Conservation (phyloP, 371 early-diverging fungal species). For the Sporodiniella umbellata region DNA sequence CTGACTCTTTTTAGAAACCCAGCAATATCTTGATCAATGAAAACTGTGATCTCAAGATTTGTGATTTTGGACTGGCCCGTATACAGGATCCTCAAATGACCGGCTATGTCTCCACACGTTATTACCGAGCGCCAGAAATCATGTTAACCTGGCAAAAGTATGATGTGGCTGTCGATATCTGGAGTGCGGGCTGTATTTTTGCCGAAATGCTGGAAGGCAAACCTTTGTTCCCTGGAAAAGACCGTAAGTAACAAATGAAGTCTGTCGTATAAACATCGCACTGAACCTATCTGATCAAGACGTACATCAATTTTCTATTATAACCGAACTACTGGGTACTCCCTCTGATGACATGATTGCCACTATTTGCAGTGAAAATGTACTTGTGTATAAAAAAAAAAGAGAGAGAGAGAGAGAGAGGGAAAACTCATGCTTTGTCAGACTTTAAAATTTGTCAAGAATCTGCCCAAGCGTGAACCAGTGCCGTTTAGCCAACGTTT, state of each 20-base stretch:
- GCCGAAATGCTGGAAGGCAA: conserved; percentile 96
- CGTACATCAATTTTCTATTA: conserved; percentile 94
- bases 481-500: conserved; percentile 72
- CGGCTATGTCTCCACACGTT: conserved; percentile 96
- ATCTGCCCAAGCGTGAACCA: conserved; percentile 76
- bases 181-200: conserved; percentile 99
- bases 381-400: conserved; percentile 28
- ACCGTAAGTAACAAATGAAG: conserved; percentile 80
- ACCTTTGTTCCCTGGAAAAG: conserved; percentile 96
- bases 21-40: conserved; percentile 94
- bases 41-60: conserved; percentile 96
- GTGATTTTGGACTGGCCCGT: conserved; percentile 97
- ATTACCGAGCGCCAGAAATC: conserved; percentile 98
- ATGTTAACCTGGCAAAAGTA: conserved; percentile 99
- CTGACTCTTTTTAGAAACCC: conserved; percentile 81
- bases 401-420: conserved; percentile 8
- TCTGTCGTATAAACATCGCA: too few species aligned
- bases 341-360: conserved; percentile 92
- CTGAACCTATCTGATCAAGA: too few species aligned
- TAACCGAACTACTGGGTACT: conserved; percentile 91
- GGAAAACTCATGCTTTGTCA: conserved; percentile 28
- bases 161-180: conserved; percentile 96
- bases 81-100: conserved; percentile 92
- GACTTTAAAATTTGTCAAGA: conserved; percentile 90
- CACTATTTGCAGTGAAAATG: conserved; percentile 90